phyloP scores from a whole-genome alignment of 371 early-diverging fungal species.

The Thermomucor indicae-seudaticae region DNA sequence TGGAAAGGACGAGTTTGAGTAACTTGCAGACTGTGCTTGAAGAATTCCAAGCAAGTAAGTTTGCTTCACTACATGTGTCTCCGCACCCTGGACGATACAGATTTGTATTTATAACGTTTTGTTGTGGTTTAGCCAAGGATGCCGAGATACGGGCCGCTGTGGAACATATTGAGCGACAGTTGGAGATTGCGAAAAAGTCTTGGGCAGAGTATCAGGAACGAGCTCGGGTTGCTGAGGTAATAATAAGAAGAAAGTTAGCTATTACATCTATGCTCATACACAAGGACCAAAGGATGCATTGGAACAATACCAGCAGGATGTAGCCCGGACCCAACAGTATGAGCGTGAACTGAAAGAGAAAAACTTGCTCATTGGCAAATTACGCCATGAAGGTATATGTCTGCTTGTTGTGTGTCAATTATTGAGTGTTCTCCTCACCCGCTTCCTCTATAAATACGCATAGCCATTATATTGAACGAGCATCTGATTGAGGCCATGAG shows the following conservation, averaged over 20 bases:
- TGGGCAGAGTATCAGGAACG: conserved; percentile 58
- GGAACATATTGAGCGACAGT: conserved; percentile 60
- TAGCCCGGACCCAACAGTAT: conserved; percentile 56
- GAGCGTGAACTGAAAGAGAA: conserved; percentile 76
- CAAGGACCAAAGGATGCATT: conserved; percentile 25
- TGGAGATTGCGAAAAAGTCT: conserved; percentile 45
- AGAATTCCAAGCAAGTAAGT: conserved; percentile 78
- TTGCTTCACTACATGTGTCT: too few relatives aligned
- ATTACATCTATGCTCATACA: background rate
- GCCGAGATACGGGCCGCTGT: conserved; percentile 77
- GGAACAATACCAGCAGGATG: conserved; percentile 55
- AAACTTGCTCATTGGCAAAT: conserved; percentile 69
- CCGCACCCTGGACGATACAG: too few relatives aligned
- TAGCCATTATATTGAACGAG: conserved; percentile 76
- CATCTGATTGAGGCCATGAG: conserved; percentile 85
- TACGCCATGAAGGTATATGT: conserved; percentile 71
- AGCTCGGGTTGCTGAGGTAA: conserved; percentile 59
- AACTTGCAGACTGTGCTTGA: conserved; percentile 86
- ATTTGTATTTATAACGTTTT: background rate
- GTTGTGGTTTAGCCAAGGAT: conserved; percentile 44
- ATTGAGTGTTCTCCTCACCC: too few relatives aligned
- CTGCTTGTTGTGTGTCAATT: too few relatives aligned
- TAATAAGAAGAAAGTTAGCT: background rate
- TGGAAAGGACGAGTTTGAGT: conserved; percentile 61
- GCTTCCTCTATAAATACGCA: too few relatives aligned